Base-by-base conservation (phyloP, 441 rosid species). In the Euphorbia celastroides region DNA sequence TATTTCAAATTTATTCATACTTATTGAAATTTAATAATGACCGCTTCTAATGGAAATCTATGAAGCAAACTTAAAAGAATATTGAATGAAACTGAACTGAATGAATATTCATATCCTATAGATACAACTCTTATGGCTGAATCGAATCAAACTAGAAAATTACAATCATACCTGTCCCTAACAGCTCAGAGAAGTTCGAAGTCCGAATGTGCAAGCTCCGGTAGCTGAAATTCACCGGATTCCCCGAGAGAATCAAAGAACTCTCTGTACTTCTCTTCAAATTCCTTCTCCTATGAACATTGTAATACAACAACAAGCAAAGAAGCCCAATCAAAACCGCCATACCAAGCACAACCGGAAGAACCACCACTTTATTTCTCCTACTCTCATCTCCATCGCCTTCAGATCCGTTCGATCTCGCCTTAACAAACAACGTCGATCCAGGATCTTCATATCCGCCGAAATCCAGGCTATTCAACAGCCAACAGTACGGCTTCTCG, bases 401-500 rank as follows among this genome's bases (percentile, higher is more conserved):
- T 68, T 48, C 72, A 3, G 51, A 51, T 3, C 77, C 81, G 66
- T 83, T 84, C 42, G 88, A 68, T 64, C 72, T 70, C 34, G 77
- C 81, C 74, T 88, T 93, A 44, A 87, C 85, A 48, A 93, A 90
- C 70, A 93, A 78, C 52, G 91, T 88, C 25, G 96, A 82, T 20
- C 96, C 80, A 25, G 94, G 72, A 66, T 90, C 97, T 79, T 80
- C 82, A 56, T 84, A 90, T 30, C 97, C 97, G 2, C 98, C 96
- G 69, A 88, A 86, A 54, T 90, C 87, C 57, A 93, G 67, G 68
- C 82, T 83, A 77, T 75, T 86, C 61, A 90, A 70, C 48, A 88
- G 75, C 97, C 98, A 93, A 66, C 98, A 93, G 32, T 90, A 93
- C 69, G 98, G 91, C 36, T 80, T 86, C 74, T 90, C 98, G 7